Percentiles rank a stretch among this genome's conserved stretches.
These are phyloP conservation scores for Amyloporia xantha DNA, from an alignment of 768 basidiomycete genomes.

Conservation along the genomic window DNA sequence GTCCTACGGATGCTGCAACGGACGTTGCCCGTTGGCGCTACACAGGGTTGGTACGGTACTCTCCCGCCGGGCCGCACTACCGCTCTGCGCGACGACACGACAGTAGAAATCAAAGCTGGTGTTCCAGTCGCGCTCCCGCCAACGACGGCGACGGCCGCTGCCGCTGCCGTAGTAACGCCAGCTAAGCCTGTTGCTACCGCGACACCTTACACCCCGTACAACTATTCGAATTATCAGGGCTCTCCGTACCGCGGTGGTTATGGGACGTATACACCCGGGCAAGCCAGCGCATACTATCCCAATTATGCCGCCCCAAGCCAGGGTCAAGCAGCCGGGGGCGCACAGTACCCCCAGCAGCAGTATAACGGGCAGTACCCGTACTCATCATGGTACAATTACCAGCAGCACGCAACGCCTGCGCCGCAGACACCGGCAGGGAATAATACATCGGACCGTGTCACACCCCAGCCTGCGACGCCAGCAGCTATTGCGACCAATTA, in stretches of 20 bases:
- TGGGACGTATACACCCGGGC: slow-evolving; percentile 33
- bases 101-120: slow-evolving; percentile 51
- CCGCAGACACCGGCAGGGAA: slow-evolving; percentile 16
- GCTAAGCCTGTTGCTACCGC: slow-evolving; percentile 24
- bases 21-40: slow-evolving; percentile 54
- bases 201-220: slow-evolving; percentile 22
- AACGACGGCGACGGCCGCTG: slow-evolving; percentile 27
- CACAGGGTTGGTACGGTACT: slow-evolving; percentile 70
- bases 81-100: slow-evolving; percentile 71
- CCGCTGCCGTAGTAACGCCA: slow-evolving; percentile 25
- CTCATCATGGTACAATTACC: slow-evolving; percentile 39
- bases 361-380: slow-evolving; percentile 34
- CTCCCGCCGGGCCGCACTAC: slow-evolving; percentile 48
- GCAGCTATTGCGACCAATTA: slow-evolving; percentile 32
- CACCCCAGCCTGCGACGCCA: slow-evolving; percentile 35
- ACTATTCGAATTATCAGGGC: slow-evolving; percentile 21
- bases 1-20: slow-evolving; percentile 66
- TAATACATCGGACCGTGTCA: slow-evolving; percentile 31
- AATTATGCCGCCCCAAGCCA: slow-evolving; percentile 25
- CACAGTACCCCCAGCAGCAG: slow-evolving; percentile 33
- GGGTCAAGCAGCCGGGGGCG: slow-evolving; percentile 12
- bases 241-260: slow-evolving; percentile 32
- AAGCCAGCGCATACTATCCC: slow-evolving; percentile 27
- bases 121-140: slow-evolving; percentile 13
- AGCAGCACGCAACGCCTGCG: slow-evolving; percentile 22